Conservation (phyloP, 2,329 filamentous ascomycete species). For the Colletotrichum karsti region DNA sequence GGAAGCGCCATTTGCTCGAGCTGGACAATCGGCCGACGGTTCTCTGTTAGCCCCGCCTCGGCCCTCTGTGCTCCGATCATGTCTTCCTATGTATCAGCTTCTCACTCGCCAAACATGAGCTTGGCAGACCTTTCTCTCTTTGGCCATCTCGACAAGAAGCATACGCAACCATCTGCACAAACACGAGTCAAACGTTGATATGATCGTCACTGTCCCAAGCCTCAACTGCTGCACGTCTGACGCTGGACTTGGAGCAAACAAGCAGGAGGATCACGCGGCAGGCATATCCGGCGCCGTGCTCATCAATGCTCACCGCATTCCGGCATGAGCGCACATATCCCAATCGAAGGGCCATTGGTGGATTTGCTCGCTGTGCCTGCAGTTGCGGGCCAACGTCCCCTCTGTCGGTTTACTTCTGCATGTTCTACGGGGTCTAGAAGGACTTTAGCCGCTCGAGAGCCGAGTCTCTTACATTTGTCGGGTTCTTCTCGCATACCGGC, state of each 20-base stretch:
- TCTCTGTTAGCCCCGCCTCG: not conserved
- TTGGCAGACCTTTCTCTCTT: not conserved
- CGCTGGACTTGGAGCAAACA: not conserved
- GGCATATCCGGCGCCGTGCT: not conserved
- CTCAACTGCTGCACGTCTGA: conserved; percentile 1
- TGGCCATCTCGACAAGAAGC: not conserved
- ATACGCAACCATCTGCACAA: not conserved
- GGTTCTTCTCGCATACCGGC: not conserved
- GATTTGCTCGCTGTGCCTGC: conserved; percentile 11
- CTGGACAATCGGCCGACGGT: not conserved
- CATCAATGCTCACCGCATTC: conserved; percentile 15
- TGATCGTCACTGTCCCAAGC: not conserved
- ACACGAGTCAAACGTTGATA: conserved; percentile 18
- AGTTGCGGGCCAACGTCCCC: conserved; percentile 23
- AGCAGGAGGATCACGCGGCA: not conserved
- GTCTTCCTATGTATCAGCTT: not conserved
- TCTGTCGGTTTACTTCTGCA: conserved; percentile 23
- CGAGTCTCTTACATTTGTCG: not conserved
- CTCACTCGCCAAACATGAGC: not conserved
- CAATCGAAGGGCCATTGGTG: conserved; percentile 14
- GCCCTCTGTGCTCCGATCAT: not conserved
- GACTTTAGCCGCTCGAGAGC: not conserved
- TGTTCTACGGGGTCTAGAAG: not conserved
- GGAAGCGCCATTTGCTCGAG: not conserved
- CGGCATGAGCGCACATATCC: conserved; percentile 1